Conservation (phyloP, 768 basidiomycete species). For the Pleurotus tuoliensis region DNA sequence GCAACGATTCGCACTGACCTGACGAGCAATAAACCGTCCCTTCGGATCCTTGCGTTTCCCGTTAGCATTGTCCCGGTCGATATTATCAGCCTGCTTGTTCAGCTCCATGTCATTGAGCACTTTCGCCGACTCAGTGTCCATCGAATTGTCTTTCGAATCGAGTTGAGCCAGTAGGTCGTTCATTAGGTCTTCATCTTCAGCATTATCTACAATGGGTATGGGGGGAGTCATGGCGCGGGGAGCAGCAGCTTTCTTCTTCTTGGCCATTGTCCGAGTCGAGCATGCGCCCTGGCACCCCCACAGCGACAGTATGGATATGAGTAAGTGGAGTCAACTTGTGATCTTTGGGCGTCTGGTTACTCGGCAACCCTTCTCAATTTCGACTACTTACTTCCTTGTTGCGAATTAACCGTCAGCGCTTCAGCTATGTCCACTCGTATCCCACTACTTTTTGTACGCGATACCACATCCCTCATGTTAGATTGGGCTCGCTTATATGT, state of each 20-base stretch:
- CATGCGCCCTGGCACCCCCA: too few relatives aligned
- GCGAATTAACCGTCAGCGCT: background rate
- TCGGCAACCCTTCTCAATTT: background rate
- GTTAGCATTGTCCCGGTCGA: constrained; percentile 14
- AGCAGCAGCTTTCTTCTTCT: constrained; percentile 45
- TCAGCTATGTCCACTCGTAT: constrained; percentile 23
- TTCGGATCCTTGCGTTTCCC: constrained; percentile 53
- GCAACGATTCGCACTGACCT: constrained; percentile 39
- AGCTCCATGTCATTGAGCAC: constrained; percentile 46
- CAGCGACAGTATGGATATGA: too few relatives aligned
- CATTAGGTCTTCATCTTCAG: constrained; percentile 58
- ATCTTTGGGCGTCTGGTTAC: too few relatives aligned
- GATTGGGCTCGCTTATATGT: background rate
- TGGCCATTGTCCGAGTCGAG: background rate
- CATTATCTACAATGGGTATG: constrained; percentile 21
- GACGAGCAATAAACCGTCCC: constrained; percentile 63
- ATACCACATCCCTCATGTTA: background rate
- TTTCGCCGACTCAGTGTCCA: constrained; percentile 44
- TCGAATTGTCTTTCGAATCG: constrained; percentile 53
- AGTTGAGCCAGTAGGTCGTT: constrained; percentile 77
- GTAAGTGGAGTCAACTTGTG: too few relatives aligned
- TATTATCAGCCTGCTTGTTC: constrained; percentile 26
- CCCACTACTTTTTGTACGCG: constrained; percentile 33
- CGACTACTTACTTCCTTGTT: background rate
- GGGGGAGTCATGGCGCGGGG: constrained; percentile 21